Evolutionary conservation across 495 filamentous ascomycete genomes (phyloP).

Genomic region (Aspergillus nidulans): DNA sequence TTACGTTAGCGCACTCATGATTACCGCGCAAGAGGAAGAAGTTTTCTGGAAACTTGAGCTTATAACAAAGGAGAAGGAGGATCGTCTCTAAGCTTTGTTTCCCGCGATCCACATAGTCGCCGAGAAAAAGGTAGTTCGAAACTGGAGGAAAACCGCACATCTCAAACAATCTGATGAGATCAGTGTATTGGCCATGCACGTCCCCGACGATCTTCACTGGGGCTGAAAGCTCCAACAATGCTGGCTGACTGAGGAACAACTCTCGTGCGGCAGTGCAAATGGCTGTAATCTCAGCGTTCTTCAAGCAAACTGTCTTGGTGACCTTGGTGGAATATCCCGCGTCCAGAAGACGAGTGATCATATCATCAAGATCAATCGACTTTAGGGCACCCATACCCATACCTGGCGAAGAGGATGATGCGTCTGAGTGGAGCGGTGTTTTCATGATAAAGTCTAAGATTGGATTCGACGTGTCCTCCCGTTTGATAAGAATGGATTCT

Average conservation of each 20-base stretch:
- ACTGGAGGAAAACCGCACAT: conserved; percentile 97
- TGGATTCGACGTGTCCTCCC: conserved; percentile 66
- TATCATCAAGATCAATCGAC: conserved; percentile 90
- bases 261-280: conserved; percentile 86
- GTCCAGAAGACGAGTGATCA: conserved; percentile 91
- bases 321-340: conserved; percentile 95
- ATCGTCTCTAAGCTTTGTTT: conserved; percentile 98
- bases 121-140: conserved; percentile 92
- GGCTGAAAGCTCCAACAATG: conserved; percentile 85
- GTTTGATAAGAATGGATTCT: conserved; percentile 69
- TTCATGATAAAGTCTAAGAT: conserved; percentile 45
- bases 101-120: conserved; percentile 96
- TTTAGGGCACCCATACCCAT: conserved; percentile 70
- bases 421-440: conserved; percentile 29
- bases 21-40: conserved; percentile 97
- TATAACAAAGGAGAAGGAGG: conserved; percentile 92
- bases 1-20: conserved; percentile 98
- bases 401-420: conserved; percentile 36
- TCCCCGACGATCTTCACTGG: conserved; percentile 99
- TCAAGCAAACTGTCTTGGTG: conserved; percentile 93
- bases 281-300: conserved; percentile 94
- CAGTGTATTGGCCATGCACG: conserved; percentile 96
- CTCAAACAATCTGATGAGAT: conserved; percentile 96
- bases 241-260: conserved; percentile 85
- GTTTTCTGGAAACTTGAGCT: conserved; percentile 97